These are phyloP conservation scores for Sclerotinia spermophila DNA, from an alignment of 2,329 filamentous ascomycete species.

Conservation along the genomic window DNA sequence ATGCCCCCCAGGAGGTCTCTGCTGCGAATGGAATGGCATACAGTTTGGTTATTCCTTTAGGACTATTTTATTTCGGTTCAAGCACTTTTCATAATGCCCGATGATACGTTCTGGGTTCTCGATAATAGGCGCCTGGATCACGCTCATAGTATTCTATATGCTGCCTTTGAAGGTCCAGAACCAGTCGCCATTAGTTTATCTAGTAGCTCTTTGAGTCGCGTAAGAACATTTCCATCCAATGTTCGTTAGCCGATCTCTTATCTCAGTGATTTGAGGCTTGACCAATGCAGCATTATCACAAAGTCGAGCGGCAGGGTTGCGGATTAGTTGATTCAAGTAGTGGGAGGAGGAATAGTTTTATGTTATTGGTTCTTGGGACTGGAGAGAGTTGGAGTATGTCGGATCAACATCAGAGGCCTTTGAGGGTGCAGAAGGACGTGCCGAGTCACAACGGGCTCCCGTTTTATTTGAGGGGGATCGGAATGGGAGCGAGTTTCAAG, in stretches of 20 bases:
- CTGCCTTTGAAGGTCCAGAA: conserved; percentile 46
- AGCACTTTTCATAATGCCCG: conserved; percentile 43
- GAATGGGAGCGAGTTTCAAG: conserved; percentile 32
- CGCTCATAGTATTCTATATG: conserved; percentile 43
- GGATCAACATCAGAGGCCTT: not conserved
- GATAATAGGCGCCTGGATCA: conserved; percentile 34
- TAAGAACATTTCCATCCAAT: conserved; percentile 42
- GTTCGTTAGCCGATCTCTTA: conserved; percentile 46
- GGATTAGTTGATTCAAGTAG: conserved; percentile 45
- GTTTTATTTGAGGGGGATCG: conserved; percentile 32
- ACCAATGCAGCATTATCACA: conserved; percentile 41
- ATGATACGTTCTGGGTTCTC: conserved; percentile 45
- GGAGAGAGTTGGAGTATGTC: conserved; percentile 43
- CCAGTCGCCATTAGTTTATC: conserved; percentile 36
- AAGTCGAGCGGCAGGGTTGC: conserved; percentile 42
- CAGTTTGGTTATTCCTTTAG: conserved; percentile 44
- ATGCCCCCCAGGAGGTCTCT: conserved; percentile 33
- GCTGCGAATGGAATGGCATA: conserved; percentile 39
- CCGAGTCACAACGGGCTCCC: conserved; percentile 37
- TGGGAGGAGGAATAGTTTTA: conserved; percentile 45
- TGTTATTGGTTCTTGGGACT: conserved; percentile 44
- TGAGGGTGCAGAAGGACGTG: not conserved
- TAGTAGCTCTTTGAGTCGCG: conserved; percentile 37
- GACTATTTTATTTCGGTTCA: conserved; percentile 44
- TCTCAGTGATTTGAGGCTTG: conserved; percentile 47